phyloP scores from a whole-genome alignment of 306 rosid genomes.

The Prinsepia uniflora region DNA sequence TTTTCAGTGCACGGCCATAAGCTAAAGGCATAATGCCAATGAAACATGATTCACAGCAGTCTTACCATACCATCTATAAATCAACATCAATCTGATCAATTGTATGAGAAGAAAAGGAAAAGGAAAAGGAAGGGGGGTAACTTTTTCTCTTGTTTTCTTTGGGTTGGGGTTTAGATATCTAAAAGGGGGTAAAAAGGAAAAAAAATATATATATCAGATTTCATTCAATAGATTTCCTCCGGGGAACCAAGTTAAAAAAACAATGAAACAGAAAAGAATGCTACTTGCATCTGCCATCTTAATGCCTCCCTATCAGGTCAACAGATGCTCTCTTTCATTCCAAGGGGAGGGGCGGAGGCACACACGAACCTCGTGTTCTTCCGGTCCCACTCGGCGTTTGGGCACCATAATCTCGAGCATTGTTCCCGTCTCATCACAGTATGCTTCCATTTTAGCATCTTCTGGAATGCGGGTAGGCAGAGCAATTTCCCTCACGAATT shows the following conservation, averaged over 20 bases:
- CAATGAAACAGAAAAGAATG: slow-evolving; percentile 22
- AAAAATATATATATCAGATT: slow-evolving; percentile 17
- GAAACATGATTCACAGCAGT: background rate
- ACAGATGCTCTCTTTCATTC: slow-evolving; percentile 52
- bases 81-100: slow-evolving; percentile 13
- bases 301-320: slow-evolving; percentile 35
- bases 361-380: slow-evolving; percentile 62
- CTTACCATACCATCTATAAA: slow-evolving; percentile 6
- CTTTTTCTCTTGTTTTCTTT: slow-evolving; percentile 2
- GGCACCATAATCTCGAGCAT: slow-evolving; percentile 59
- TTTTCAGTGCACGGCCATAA: slow-evolving; percentile 1
- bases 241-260: slow-evolving; percentile 22
- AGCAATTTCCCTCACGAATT: slow-evolving; percentile 53
- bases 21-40: background rate
- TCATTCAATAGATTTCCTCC: slow-evolving; percentile 20
- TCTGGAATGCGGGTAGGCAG: slow-evolving; percentile 63
- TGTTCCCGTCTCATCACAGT: slow-evolving; percentile 55
- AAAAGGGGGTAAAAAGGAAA: background rate
- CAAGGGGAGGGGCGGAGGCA: slow-evolving; percentile 52
- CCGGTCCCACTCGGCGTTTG: slow-evolving; percentile 47
- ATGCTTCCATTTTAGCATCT: slow-evolving; percentile 59
- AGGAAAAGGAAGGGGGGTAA: background rate
- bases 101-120: background rate
- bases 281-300: slow-evolving; percentile 18
- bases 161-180: slow-evolving; percentile 11